Conservation (phyloP, 345 rosid species). For the Anacardium occidentale region DNA sequence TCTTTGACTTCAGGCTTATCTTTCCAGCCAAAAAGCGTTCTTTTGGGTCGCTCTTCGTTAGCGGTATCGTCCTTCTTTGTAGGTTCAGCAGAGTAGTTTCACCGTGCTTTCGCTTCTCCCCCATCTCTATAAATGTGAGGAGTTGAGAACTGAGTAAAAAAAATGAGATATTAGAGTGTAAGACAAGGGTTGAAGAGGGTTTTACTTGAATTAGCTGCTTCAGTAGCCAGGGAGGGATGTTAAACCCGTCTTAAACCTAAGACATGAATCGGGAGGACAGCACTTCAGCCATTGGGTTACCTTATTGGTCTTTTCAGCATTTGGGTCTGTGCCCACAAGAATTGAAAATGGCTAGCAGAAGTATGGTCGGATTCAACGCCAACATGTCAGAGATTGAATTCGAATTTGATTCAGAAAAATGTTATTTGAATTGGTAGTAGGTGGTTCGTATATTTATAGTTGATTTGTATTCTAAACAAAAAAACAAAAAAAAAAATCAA, state of each 20-base stretch:
- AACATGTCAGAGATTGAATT: no score
- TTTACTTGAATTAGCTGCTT: background rate
- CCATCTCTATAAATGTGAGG: conserved; percentile 40
- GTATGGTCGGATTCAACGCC: no score
- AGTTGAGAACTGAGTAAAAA: background rate
- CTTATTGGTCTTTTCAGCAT: background rate
- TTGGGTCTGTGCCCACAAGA: no score
- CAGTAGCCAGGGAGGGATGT: background rate
- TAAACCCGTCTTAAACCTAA: conserved; percentile 14
- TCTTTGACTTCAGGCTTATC: conserved; percentile 43
- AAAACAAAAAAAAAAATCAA: no score
- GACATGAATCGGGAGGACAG: background rate
- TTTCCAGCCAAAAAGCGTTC: conserved; percentile 87
- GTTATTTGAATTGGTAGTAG: no score
- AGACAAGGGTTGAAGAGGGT: no score
- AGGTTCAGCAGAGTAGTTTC: conserved; percentile 46
- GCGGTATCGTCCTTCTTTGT: conserved; percentile 43
- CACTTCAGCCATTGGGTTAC: background rate
- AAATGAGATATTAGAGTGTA: background rate
- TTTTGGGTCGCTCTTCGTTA: conserved; percentile 61
- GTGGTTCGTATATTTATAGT: no score
- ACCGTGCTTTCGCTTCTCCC: conserved; percentile 72
- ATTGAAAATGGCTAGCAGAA: no score
- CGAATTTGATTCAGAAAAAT: no score
- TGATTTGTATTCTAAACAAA: no score